phyloP scores from a whole-genome alignment of 2,329 filamentous ascomycete genomes.

The Ascochyta pisi region DNA sequence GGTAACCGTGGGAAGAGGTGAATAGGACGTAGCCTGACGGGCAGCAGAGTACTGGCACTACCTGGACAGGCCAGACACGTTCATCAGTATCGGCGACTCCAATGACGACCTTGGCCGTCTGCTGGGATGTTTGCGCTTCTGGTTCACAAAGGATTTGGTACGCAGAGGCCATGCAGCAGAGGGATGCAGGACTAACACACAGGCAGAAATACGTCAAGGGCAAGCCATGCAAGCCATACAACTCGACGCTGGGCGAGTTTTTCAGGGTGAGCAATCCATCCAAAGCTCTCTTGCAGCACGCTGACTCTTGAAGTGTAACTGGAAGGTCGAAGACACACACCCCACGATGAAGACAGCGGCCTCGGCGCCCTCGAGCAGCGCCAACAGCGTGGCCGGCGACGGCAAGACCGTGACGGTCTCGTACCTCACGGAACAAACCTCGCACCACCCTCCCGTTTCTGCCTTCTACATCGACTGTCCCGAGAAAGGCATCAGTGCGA shows the following conservation, averaged over 20 bases:
- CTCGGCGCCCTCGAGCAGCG: slow-evolving; percentile 51
- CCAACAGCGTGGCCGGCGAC: slow-evolving; percentile 47
- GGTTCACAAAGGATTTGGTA: slow-evolving; percentile 96
- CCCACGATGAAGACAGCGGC: slow-evolving; percentile 61
- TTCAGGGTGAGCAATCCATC: slow-evolving; percentile 71
- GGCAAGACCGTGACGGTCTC: slow-evolving; percentile 75
- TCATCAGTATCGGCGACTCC: slow-evolving; percentile 83
- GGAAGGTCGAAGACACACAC: slow-evolving; percentile 84
- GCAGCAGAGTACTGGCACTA: slow-evolving; percentile 94
- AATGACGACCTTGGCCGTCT: slow-evolving; percentile 92
- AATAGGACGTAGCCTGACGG: slow-evolving; percentile 30
- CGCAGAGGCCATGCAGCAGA: slow-evolving; percentile 22
- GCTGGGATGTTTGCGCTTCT: slow-evolving; percentile 93
- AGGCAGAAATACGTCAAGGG: slow-evolving; percentile 92
- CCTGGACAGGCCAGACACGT: slow-evolving; percentile 91
- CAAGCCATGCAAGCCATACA: slow-evolving; percentile 98
- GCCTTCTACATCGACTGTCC: slow-evolving; percentile 94
- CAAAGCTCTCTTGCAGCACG: background rate
- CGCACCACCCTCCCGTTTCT: slow-evolving; percentile 95
- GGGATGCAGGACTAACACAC: slow-evolving; percentile 26
- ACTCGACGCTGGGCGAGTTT: slow-evolving; percentile 95
- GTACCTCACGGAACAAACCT: slow-evolving; percentile 97
- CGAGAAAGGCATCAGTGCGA: slow-evolving; percentile 84
- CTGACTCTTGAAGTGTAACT: slow-evolving; percentile 74
- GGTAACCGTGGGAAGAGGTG: background rate